Conservation (phyloP, 768 basidiomycete genomes). For the Kwoniella pini region DNA sequence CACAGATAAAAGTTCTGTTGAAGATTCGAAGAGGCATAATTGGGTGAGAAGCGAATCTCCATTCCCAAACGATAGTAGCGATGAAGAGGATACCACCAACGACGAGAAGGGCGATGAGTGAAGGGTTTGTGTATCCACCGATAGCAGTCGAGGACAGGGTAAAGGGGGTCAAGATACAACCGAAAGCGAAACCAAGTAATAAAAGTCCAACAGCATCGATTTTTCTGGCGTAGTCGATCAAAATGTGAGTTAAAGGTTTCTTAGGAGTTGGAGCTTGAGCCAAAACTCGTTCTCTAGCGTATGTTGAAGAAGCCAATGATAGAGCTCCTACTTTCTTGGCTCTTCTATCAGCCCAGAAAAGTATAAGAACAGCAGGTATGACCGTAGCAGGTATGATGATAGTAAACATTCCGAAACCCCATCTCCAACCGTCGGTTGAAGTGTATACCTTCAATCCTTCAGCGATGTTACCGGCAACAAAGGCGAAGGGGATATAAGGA, state of each 20-base stretch:
- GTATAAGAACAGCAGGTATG: slow-evolving; percentile 38
- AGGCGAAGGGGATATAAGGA: slow-evolving; percentile 49
- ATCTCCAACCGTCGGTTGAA: slow-evolving; percentile 48
- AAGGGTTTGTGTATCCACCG: slow-evolving; percentile 38
- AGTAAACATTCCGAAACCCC: slow-evolving; percentile 53
- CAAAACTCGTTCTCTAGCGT: slow-evolving; percentile 15
- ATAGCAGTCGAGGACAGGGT: slow-evolving; percentile 35
- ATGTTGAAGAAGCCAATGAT: slow-evolving; percentile 32
- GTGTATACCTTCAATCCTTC: slow-evolving; percentile 32
- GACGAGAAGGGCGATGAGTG: slow-evolving; percentile 35
- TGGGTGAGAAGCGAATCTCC: slow-evolving; percentile 51
- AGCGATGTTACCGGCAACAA: slow-evolving; percentile 47
- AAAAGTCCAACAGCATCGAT: slow-evolving; percentile 47
- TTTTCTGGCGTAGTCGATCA: slow-evolving; percentile 23
- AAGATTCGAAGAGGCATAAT: slow-evolving; percentile 54
- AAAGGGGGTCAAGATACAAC: slow-evolving; percentile 43
- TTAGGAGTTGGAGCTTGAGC: not conserved
- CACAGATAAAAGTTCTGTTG: slow-evolving; percentile 51
- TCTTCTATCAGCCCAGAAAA: slow-evolving; percentile 48
- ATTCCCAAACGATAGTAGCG: slow-evolving; percentile 52
- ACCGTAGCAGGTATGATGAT: slow-evolving; percentile 49
- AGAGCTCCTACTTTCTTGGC: slow-evolving; percentile 41
- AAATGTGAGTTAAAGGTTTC: slow-evolving; percentile 1
- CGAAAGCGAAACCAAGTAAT: slow-evolving; percentile 39
- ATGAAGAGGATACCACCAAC: slow-evolving; percentile 58